Evolutionary conservation across 2,329 filamentous ascomycete species (phyloP).

Genomic region (Xylariaceae sp.): DNA sequence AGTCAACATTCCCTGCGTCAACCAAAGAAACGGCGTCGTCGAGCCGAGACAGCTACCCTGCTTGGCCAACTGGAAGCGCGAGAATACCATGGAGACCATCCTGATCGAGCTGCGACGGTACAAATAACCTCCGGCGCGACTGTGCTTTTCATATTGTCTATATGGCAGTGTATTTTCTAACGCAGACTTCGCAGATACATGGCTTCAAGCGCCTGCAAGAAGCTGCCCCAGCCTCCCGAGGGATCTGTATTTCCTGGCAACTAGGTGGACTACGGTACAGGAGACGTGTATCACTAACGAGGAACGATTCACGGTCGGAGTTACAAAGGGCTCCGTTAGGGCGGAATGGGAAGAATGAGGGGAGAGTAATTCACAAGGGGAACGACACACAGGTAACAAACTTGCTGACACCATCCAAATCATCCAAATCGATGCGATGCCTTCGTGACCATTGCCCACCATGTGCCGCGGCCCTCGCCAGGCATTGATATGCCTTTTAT

Average conservation of each 20-base stretch:
- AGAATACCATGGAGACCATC: constrained; percentile 93
- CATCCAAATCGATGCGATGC: no score
- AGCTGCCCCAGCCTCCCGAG: constrained; percentile 89
- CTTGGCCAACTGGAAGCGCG: constrained; percentile 83
- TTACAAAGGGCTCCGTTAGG: background rate
- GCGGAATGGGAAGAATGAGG: no score
- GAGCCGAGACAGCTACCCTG: constrained; percentile 81
- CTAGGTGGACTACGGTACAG: background rate
- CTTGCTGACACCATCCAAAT: no score
- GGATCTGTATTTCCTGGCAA: constrained; percentile 49
- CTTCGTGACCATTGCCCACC: no score
- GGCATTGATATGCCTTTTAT: no score
- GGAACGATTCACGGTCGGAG: constrained; percentile 9
- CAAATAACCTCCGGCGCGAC: constrained; percentile 24
- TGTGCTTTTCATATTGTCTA: no score
- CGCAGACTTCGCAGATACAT: constrained; percentile 63
- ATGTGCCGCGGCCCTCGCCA: no score
- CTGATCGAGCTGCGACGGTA: constrained; percentile 80
- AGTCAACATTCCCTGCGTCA: constrained; percentile 95
- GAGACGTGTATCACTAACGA: constrained; percentile 1
- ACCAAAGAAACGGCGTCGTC: constrained; percentile 74
- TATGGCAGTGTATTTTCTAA: no score
- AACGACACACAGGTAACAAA: no score
- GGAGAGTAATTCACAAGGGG: no score
- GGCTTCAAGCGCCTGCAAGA: constrained; percentile 88